A percentile compares a stretch with the other conserved stretches of the same genome.
Conservation (phyloP, 2,329 filamentous ascomycete species). For the Cadophora malorum region DNA sequence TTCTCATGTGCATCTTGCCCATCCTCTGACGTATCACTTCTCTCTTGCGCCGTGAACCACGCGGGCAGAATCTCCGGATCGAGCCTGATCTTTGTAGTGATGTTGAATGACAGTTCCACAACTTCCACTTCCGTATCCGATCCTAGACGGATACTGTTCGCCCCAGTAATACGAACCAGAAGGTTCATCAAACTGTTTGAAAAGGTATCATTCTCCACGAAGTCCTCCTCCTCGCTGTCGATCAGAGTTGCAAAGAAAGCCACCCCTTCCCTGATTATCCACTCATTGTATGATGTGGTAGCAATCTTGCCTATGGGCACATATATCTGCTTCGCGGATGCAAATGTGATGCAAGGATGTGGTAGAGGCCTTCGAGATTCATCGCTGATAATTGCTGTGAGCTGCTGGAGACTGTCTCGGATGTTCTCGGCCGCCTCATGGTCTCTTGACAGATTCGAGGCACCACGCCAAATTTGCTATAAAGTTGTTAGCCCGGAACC, state of each 20-base stretch:
- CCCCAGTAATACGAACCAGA: conserved; percentile 77
- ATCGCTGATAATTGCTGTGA: conserved; percentile 78
- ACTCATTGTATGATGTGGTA: conserved; percentile 81
- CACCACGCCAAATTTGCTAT: conserved; percentile 66
- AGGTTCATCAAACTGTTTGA: conserved; percentile 87
- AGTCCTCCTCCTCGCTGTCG: conserved; percentile 95
- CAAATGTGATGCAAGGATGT: conserved; percentile 90
- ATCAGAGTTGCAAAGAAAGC: conserved; percentile 89
- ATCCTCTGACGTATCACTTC: conserved; percentile 42
- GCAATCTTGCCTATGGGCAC: conserved; percentile 89
- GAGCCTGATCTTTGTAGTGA: conserved; percentile 93
- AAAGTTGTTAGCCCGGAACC: conserved; percentile 21
- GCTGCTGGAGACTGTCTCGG: conserved; percentile 66
- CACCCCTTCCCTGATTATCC: conserved; percentile 83
- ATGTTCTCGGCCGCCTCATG: conserved; percentile 67
- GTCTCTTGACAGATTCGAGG: conserved; percentile 65
- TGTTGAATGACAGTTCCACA: conserved; percentile 92
- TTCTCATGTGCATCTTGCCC: conserved; percentile 61
- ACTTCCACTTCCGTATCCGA: conserved; percentile 86
- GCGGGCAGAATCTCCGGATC: conserved; percentile 85
- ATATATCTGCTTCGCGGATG: conserved; percentile 86
- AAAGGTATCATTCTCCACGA: conserved; percentile 86
- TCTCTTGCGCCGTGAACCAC: conserved; percentile 78
- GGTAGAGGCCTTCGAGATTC: conserved; percentile 88
- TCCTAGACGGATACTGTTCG: conserved; percentile 74